Base-by-base conservation (phyloP, 2,329 filamentous ascomycete genomes). In the Colletotrichum caudatum region DNA sequence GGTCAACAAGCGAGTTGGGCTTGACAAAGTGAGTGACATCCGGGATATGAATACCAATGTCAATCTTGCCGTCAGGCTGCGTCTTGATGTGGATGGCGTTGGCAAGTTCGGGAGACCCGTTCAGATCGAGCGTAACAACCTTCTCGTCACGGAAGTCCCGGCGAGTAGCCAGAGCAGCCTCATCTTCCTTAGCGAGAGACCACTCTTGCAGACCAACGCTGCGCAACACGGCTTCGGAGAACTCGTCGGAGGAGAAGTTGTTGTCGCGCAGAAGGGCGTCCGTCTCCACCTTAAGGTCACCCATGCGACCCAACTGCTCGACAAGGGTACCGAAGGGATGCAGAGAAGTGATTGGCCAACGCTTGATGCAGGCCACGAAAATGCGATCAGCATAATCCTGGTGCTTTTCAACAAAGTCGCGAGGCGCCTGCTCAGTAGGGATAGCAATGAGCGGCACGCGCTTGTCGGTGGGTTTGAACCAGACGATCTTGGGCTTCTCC, bases 381-480 rank as follows among this genome's bases (percentile, higher is more conserved):
- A 99, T 99, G 78, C 94, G 93, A 83, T 97, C 97, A 69, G 95
- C 94, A 78, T 98, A 99, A 39, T 98, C 94, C 81, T 97, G 94
- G 81, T 99, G 96, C 82, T 96, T 97, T 85, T 99, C 96, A 37
- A 99, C 96, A 78, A 99, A 99, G 83, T 98, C 96, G 46, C 94
- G 92, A 26, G 96, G 96, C 11, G 96, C 96, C 83, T 99, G 96
- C 82, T 99, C 96, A 3, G 96, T 99, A 1, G 96, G 96, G 75
- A 99, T 99, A 65, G 96, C 96, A 81, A 99, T 99, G 75, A 99
- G 87, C 61, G 96, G 96, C 59, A 99, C 96, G 79, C 96, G 94
- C 89, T 99, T 98, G 84, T 99, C 96, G 1, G 96, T 99, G 70
- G 96, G 96, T 87, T 99, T 99, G 86, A 99, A 99, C 96, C 96